phyloP scores from a whole-genome alignment of 2,329 filamentous ascomycete species.

The Trichoderma aggressivum region DNA sequence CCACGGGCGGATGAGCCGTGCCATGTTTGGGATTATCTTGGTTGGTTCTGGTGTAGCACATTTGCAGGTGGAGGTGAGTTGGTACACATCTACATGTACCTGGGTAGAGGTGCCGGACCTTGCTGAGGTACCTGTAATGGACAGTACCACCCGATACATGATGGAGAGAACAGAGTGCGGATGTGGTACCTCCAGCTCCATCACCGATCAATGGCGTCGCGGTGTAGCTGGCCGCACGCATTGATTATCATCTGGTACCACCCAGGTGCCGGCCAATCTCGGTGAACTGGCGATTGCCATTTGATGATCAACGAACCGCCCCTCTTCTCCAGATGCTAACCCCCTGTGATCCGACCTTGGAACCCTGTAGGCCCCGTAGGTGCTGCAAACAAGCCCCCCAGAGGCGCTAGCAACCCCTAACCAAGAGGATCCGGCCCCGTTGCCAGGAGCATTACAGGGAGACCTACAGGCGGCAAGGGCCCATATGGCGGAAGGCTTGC shows the following conservation, averaged over 20 bases:
- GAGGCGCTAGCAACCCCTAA: too few relatives aligned
- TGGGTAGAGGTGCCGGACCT: too few relatives aligned
- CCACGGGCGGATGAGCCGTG: not conserved
- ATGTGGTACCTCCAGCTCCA: not conserved
- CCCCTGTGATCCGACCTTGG: not conserved
- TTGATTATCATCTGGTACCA: not conserved
- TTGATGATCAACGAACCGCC: constrained; percentile 5
- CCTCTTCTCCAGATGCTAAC: not conserved
- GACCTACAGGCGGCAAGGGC: not conserved
- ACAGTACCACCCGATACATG: not conserved
- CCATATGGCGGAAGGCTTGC: not conserved
- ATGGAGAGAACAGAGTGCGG: not conserved
- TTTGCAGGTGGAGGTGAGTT: not conserved
- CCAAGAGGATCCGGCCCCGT: not conserved
- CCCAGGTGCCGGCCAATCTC: not conserved
- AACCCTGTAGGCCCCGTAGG: not conserved
- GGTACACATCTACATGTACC: too few relatives aligned
- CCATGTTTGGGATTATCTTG: not conserved
- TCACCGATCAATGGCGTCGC: not conserved
- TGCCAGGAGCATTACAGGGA: not conserved
- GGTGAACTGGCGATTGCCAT: not conserved
- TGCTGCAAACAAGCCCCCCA: constrained; percentile 3
- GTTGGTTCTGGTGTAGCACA: not conserved
- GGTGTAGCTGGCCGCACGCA: not conserved
- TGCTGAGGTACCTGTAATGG: not conserved